Evolutionary conservation across 1,139 yeast species (phyloP).

Genomic region (Ogataea hybrid): DNA sequence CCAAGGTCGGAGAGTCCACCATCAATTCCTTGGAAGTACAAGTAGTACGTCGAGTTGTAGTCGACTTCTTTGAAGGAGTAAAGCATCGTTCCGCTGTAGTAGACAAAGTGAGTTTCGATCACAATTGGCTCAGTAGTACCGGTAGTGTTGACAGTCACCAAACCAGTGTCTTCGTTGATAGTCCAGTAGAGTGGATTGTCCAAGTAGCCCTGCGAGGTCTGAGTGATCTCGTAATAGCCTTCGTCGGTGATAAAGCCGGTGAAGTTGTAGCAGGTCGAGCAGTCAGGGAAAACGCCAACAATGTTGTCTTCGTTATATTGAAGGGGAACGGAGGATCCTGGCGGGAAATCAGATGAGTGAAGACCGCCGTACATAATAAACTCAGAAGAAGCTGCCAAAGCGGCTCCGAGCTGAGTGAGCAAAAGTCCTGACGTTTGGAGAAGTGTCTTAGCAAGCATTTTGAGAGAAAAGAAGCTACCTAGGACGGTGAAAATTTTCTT

Average conservation of each 20-base stretch:
- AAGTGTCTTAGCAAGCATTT: background rate
- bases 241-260: conserved; percentile 2
- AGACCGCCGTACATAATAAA: background rate
- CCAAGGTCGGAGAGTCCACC: background rate
- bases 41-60: background rate
- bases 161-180: background rate
- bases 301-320: conserved; percentile 2
- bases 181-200: background rate
- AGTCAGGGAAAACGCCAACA: conserved; percentile 1
- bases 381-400: background rate
- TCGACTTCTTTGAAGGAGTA: background rate
- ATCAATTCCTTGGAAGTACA: background rate
- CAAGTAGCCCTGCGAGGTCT: background rate
- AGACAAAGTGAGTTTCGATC: background rate
- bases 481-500: too few relatives aligned
- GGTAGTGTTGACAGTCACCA: background rate
- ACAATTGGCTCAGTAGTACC: background rate
- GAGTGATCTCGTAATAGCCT: background rate
- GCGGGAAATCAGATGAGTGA: background rate
- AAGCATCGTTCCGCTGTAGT: background rate
- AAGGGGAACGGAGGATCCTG: background rate
- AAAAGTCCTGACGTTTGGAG: background rate
- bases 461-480: background rate
- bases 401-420: background rate
- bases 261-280: background rate